Base-by-base conservation (phyloP, 2,329 filamentous ascomycete species). In the Ophiostoma triangulosporum region DNA sequence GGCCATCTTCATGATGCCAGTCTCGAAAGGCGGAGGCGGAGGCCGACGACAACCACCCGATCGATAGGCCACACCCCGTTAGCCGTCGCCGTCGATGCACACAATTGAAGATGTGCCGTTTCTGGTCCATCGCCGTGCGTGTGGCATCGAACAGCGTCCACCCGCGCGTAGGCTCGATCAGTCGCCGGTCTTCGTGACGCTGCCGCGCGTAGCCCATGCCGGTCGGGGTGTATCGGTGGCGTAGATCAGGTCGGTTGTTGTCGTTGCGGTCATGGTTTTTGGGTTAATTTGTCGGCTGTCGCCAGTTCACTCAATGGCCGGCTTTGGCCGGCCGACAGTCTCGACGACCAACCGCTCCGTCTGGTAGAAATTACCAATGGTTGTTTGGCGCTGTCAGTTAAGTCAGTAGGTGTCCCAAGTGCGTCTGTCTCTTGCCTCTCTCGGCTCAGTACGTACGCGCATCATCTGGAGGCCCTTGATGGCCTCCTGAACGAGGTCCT, bases 351-450 rank as follows among this genome's bases (percentile, higher is more conserved):
- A 77, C 64, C 82, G 78, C 65, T 97, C 90, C 58, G 94, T 69
- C 70, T 96, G 86, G 72, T 88, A 97, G 71, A 97, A 97, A 66
- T 95, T 87, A 66, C 89, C 94, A 64, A 98, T 81, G 50, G 93
- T 78, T 11, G 91, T 94, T 84, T 97, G 93, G 66, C 93, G 84
- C 93, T 62, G 56, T 46, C 50, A 8, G n/a, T 9, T 4, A 4
- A 11, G 50, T 57, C 52, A 57, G 54, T 31, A 31, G 32, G 4
- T 24, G 6, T 17, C n/a, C 15, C 2, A 26, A 27, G 2, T 12
- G n/a, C 57, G 12, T 17, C 27, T 8, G 3, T 14, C 12, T 12
- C 15, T 20, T 35, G 9, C 6, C 15, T 11, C n/a, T n/a, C n/a
- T n/a, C n/a, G n/a, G n/a, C n/a, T n/a, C n/a, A n/a, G 6, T 14